These are phyloP conservation scores for Alloascoidea hylecoeti DNA, from an alignment of 805 yeast species.

Conservation along the genomic window DNA sequence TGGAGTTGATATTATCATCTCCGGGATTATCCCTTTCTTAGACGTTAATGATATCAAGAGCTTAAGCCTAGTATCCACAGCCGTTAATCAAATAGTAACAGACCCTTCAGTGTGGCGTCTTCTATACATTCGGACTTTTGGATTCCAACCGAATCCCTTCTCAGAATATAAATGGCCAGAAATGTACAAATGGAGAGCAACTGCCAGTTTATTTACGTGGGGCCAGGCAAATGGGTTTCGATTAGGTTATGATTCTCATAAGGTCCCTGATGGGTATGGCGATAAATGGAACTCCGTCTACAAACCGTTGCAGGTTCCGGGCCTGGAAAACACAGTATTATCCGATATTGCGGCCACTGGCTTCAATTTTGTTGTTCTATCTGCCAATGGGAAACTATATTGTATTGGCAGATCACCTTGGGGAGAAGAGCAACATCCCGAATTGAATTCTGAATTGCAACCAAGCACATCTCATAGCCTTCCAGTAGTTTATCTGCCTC, in stretches of 20 bases:
- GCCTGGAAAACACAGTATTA: constrained; percentile 20
- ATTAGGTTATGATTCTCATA: constrained; percentile 26
- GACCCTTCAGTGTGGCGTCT: constrained; percentile 29
- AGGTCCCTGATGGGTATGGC: constrained; percentile 10
- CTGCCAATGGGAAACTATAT: constrained; percentile 39
- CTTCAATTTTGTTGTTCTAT: constrained; percentile 42
- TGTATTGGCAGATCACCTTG: constrained; percentile 30
- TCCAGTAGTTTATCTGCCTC: constrained; percentile 10
- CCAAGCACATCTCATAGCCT: no score
- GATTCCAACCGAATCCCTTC: constrained; percentile 26
- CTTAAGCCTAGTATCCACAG: constrained; percentile 23
- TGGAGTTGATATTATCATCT: constrained; percentile 10
- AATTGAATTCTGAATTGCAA: constrained; percentile 17
- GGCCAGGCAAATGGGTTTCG: constrained; percentile 28
- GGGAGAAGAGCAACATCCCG: constrained; percentile 25
- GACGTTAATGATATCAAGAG: constrained; percentile 21
- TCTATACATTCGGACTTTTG: constrained; percentile 30
- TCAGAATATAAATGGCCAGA: constrained; percentile 33
- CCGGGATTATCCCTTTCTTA: constrained; percentile 10
- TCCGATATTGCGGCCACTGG: constrained; percentile 51
- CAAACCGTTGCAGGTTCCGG: constrained; percentile 23
- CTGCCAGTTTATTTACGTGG: constrained; percentile 35
- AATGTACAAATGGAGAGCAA: constrained; percentile 24
- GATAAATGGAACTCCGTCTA: constrained; percentile 17
- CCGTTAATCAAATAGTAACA: constrained; percentile 19